Evolutionary conservation across 352 stramenopile genomes (phyloP).

Genomic region (Phytophthora hibernalis): DNA sequence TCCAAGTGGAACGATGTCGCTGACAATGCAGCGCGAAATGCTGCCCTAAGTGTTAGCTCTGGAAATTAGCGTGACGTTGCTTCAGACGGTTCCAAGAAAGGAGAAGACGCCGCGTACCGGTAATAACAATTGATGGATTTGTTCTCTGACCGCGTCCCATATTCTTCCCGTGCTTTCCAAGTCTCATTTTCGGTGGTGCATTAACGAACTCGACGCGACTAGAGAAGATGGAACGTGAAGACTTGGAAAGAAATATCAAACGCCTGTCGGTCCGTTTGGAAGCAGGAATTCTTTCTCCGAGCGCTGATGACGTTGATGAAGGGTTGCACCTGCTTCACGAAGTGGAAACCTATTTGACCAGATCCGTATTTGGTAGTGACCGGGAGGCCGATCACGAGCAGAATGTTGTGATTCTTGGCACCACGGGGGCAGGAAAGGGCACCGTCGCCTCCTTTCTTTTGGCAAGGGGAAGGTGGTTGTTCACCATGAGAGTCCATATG

Average conservation of each 20-base stretch:
- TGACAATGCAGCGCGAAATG: conserved; percentile 54
- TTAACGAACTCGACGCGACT: not conserved
- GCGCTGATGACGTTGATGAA: conserved; percentile 13
- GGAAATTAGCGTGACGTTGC: not conserved
- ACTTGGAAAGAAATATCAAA: not conserved
- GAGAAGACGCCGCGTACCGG: not conserved
- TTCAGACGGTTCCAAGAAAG: not conserved
- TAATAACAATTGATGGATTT: not conserved
- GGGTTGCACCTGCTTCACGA: conserved; percentile 15
- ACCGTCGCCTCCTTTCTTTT: conserved; percentile 36
- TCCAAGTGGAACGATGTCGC: conserved; percentile 82
- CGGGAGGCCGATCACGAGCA: not conserved
- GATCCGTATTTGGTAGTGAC: conserved; percentile 1
- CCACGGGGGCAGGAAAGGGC: conserved; percentile 25
- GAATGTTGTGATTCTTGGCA: conserved; percentile 28
- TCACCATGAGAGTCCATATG: conserved; percentile 12
- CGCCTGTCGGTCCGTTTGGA: not conserved
- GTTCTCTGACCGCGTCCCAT: not conserved
- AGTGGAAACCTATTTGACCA: conserved; percentile 25
- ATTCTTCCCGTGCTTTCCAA: not conserved
- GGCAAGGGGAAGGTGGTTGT: conserved; percentile 18
- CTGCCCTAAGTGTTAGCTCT: conserved; percentile 19
- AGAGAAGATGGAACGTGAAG: not conserved
- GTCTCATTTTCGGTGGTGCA: not conserved
- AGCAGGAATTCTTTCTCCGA: not conserved